Evolutionary conservation across 371 early-diverging fungal species (phyloP).

Genomic region (Mucor sp.): DNA sequence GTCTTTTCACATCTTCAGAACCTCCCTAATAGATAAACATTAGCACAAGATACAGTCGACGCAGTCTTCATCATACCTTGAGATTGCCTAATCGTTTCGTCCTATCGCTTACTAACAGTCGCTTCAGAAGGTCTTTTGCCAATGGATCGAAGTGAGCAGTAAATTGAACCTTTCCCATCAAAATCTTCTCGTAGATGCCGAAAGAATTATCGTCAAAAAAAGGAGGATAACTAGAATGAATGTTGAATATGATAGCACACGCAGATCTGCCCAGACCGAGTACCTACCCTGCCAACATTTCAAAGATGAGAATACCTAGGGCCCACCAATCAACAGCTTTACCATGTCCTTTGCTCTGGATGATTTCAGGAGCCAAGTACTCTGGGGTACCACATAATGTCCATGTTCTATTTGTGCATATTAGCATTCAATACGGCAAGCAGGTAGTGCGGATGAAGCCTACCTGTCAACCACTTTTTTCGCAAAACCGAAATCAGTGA

Average conservation of each 20-base stretch:
- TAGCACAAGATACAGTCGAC: neutral
- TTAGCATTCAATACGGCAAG: neutral
- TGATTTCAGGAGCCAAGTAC: slow-evolving; percentile 96
- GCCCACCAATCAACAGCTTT: slow-evolving; percentile 98
- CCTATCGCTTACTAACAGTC: slow-evolving; percentile 85
- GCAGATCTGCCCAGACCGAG: neutral
- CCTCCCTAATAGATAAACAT: slow-evolving; percentile 54
- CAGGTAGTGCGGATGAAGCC: neutral
- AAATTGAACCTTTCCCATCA: slow-evolving; percentile 83
- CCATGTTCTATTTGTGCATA: slow-evolving; percentile 69
- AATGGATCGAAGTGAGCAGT: slow-evolving; percentile 86
- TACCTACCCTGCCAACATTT: slow-evolving; percentile 81
- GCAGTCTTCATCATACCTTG: slow-evolving; percentile 26
- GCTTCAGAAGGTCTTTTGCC: slow-evolving; percentile 90
- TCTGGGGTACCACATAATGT: slow-evolving; percentile 99
- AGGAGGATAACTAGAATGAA: slow-evolving; percentile 75
- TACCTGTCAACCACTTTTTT: slow-evolving; percentile 56
- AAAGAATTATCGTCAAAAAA: slow-evolving; percentile 94
- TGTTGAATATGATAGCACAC: neutral
- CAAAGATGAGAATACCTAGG: slow-evolving; percentile 93
- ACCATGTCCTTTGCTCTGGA: slow-evolving; percentile 94
- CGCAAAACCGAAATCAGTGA: slow-evolving; percentile 96
- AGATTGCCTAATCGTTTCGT: slow-evolving; percentile 86
- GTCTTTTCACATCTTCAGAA: slow-evolving; percentile 76
- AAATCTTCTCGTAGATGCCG: slow-evolving; percentile 91